Base-by-base conservation (phyloP, 73 alveolate species). In the Durusdinium trenchii region DNA sequence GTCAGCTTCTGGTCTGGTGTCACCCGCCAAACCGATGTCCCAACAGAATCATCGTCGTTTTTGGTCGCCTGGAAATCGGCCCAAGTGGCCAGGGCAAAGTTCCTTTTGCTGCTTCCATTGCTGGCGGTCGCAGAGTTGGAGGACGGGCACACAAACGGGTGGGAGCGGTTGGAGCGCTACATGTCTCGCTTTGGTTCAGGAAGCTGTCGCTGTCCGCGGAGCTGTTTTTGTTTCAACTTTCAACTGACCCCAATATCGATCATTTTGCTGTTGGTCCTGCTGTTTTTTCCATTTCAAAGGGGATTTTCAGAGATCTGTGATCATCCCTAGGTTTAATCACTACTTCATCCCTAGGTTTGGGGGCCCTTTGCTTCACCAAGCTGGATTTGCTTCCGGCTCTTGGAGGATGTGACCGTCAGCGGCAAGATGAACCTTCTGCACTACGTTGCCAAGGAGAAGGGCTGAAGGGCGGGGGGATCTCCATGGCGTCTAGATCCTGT, bases 351-450 rank as follows among this genome's bases (percentile, higher is more conserved):
- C 30, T 60, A 60, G n/a, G n/a, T 32, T 60, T 60, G 73, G n/a
- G 73, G 18, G 30, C n/a, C n/a, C n/a, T 60, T 23, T 60, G 73
- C 4, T 32, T 23, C 73, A 1, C 30, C 73, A 16, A 23, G n/a
- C 1, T 1, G 73, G 73, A 23, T 2, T 60, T 1, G 73, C n/a
- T 23, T 1, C n/a, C n/a, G 73, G 73, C 12, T 23, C 69, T 23
- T 57, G 45, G 69, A 83, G 93, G 93, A 51, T 51, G 93, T 83
- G 3, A 73, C n/a, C 38, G 93, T 83, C 93, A 83, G 93, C 36
- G 93, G 93, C 75, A 48, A 83, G 51, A 83, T 83, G 75, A 83
- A 83, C 50, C n/a, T 83, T 71, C 36, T 83, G 75, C 93, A 83
- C 93, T 83, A 83, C 93, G 93, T 83, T 28, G 93, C 93, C 73